These are phyloP conservation scores for barley (Hordeum vulgare) DNA, from an alignment of 176 grass and related monocot species.

Conservation along the genomic window MorexV3_pseudomolecules_assembly NC_058523.1:521623199-521623698, in stretches of 20 bases:
- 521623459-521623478: not conserved
- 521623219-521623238: slow-evolving; percentile 81
- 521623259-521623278: slow-evolving; percentile 47
- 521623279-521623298: slow-evolving; percentile 73
- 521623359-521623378: slow-evolving; percentile 67
- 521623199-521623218: slow-evolving; percentile 68
- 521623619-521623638: slow-evolving; percentile 60
- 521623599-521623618: slow-evolving; percentile 62
- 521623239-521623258: slow-evolving; percentile 70
- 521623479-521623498: slow-evolving; percentile 52
- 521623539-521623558: slow-evolving; percentile 55
- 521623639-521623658: slow-evolving; percentile 56
- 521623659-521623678: slow-evolving; percentile 78
- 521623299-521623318: slow-evolving; percentile 70
- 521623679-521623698: slow-evolving; percentile 66
- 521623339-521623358: slow-evolving; percentile 71
- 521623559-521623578: slow-evolving; percentile 45
- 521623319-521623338: slow-evolving; percentile 71
- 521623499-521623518: slow-evolving; percentile 83
- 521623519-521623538: slow-evolving; percentile 60
- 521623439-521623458: not conserved
- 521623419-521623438: not conserved
- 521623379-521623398: slow-evolving; percentile 52
- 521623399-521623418: slow-evolving; percentile 41
- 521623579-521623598: slow-evolving; percentile 59